Evolutionary conservation across 1,284 basidiomycete genomes (phyloP), one percentile per base, ranked within the genome.

Genomic region (Fomitopsis pinicola): DNA sequence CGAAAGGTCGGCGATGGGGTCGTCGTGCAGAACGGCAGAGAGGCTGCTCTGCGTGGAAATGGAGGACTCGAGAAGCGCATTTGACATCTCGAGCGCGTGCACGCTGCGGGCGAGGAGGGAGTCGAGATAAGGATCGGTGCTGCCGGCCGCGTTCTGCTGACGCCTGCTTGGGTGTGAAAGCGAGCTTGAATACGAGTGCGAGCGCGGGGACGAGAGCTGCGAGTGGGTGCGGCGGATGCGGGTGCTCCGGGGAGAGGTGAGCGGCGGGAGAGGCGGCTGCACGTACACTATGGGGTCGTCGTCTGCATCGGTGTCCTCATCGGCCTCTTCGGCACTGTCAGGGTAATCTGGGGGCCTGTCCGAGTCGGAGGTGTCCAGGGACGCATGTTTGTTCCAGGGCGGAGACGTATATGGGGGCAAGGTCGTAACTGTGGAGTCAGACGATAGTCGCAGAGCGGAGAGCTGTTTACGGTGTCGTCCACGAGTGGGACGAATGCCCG

Each of bases 71-170:
- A 92, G 77, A 19, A 93, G 77, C 4, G 84, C 80, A 64, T 93
- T 93, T 8, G 91, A 92, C 78, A 91, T 85, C 71, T 93, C 91
- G 9, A 93, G 78, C 4, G 91, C 91, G 73, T 91, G 85, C 17
- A 93, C 88, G 64, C 89, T 91, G 63, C 91, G 83, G 64, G 85
- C 88, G 3, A 93, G 80, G 15, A 93, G 77, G n/a, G 86, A 82
- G 73, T 92, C 90, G 26, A 92, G 80, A 67, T 83, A 86, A 26
- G 78, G 75, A 64, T 80, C 77, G 26, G 33, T 38, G 52, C 22
- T 54, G 35, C 69, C 67, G 4, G 69, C 62, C 35, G 67, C 64
- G 15, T 67, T 64, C 48, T 59, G 53, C 55, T 59, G 58, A 12
- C 59, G 57, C 55, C 63, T 63, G 64, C 57, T 19, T 1, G 56